Base-by-base conservation (phyloP, 2,329 filamentous ascomycete genomes). In the Sclerotinia glacialis region DNA sequence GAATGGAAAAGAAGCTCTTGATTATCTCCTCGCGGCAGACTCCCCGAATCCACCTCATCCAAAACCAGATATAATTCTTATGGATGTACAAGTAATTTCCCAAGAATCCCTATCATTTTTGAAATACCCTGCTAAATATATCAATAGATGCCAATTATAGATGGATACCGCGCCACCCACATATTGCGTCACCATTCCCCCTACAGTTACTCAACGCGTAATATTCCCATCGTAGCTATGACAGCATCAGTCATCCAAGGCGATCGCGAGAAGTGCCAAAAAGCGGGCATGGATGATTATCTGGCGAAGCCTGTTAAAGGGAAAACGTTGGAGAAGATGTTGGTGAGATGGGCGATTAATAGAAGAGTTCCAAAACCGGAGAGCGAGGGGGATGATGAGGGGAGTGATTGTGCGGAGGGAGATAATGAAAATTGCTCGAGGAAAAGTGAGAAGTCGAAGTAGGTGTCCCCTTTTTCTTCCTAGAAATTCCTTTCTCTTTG, bases 171-270 rank as follows among this genome's bases (percentile, higher is more conserved):
- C 67, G 89, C 90, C 52, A 93, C 90, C 0, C 89, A 92, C 71
- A 82, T 89, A 12, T 83, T 94, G 55, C 83, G 90, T 21, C 87
- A 89, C 65, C 86, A 90, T 70, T 74, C 83, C 1, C 87, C 89
- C 0, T 92, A 90, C 77, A 86, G 83, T 50, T 73, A 79, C 2
- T 83, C 84, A 63, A 80, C 86, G 5, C 80, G 83, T 65, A 81
- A 87, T 53, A 87, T 91, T 6, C 89, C 89, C 0, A 91, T 93
- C 61, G 87, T 93, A 47, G 90, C 90, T n/a, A 91, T 93, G 88
- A 93, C 90, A 0, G 90, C 89, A 5, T 90, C 87, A 5, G 90
- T 90, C 0, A 92, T 92, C 50, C 88, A 91, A 74, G 90, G 90
- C 5, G 90, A 93, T 72, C 82, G 84, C 59, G 89, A 92, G 74